Conservation (phyloP, 108 stramenopile genomes). For the Nannochloropsis salina region DNA sequence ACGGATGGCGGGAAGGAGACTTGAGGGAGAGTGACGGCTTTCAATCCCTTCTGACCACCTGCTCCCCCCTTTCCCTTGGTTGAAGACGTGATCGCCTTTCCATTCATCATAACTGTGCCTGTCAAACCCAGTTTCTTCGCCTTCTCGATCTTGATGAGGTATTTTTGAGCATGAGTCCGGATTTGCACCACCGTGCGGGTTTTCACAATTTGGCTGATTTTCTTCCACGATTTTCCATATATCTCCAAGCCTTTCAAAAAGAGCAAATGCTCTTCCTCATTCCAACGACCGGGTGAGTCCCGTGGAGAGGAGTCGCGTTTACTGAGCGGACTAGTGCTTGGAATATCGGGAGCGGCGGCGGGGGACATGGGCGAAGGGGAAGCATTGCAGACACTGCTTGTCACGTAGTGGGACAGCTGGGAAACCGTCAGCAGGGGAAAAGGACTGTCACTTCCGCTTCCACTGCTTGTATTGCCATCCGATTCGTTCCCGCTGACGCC, state of each 20-base stretch:
- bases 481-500: not conserved
- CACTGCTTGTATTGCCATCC: slow-evolving; percentile 1
- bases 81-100: not conserved
- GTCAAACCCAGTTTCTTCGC: slow-evolving; percentile 13
- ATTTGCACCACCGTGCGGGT: slow-evolving; percentile 44
- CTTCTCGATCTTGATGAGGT: slow-evolving; percentile 37
- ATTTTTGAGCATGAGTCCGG: slow-evolving; percentile 45
- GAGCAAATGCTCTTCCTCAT: not conserved
- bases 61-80: not conserved
- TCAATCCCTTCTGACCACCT: not conserved
- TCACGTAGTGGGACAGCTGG: too few species aligned
- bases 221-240: not conserved
- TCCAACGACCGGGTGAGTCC: not conserved
- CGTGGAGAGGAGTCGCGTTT: not conserved
- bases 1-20: not conserved
- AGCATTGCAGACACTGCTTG: not conserved
- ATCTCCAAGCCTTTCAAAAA: not conserved
- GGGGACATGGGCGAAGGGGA: slow-evolving; percentile 2
- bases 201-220: not conserved
- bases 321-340: not conserved
- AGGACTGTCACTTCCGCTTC: not conserved
- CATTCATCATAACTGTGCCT: not conserved
- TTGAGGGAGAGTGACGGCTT: not conserved
- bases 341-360: not conserved
- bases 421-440: too few species aligned